These are phyloP conservation scores for Schizopora paradoxa DNA, from an alignment of 1,284 basidiomycete species.

Conservation along the genomic window DNA sequence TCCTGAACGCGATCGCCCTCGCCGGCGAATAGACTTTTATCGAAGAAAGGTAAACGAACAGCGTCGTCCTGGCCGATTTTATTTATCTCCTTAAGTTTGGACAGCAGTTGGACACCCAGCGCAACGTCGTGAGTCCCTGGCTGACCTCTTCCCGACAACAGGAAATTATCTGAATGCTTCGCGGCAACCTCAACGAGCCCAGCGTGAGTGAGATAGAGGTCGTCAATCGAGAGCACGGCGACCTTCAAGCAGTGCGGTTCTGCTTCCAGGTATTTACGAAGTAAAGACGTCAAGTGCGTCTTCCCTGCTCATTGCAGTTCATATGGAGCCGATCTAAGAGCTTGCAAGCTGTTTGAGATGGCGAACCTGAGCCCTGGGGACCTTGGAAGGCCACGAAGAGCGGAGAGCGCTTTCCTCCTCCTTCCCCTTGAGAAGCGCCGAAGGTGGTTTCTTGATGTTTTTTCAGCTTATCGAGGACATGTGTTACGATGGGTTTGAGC, in stretches of 20 bases:
- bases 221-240: constrained; percentile 76
- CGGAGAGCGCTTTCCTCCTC: constrained; percentile 39
- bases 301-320: constrained; percentile 46
- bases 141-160: constrained; percentile 76
- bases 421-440: too few species aligned
- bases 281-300: constrained; percentile 58
- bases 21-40: constrained; percentile 77
- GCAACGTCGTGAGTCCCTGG: constrained; percentile 84
- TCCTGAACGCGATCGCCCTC: constrained; percentile 74
- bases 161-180: constrained; percentile 50
- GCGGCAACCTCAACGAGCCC: constrained; percentile 49
- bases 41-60: constrained; percentile 74
- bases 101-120: constrained; percentile 53
- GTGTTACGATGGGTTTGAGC: too few species aligned
- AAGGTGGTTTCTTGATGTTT: too few species aligned
- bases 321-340: background rate
- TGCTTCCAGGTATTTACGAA: constrained; percentile 45
- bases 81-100: constrained; percentile 45
- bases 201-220: constrained; percentile 75
- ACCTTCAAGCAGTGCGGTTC: constrained; percentile 50
- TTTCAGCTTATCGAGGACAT: too few species aligned
- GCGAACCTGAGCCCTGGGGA: constrained; percentile 62
- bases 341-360: background rate
- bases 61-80: constrained; percentile 16
- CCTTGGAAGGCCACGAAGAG: constrained; percentile 81